A percentile compares a stretch with the other conserved stretches of the same genome.
Evolutionary conservation across 306 rosid genomes (phyloP).

Genomic region (Echinosophora koreensis): DNA sequence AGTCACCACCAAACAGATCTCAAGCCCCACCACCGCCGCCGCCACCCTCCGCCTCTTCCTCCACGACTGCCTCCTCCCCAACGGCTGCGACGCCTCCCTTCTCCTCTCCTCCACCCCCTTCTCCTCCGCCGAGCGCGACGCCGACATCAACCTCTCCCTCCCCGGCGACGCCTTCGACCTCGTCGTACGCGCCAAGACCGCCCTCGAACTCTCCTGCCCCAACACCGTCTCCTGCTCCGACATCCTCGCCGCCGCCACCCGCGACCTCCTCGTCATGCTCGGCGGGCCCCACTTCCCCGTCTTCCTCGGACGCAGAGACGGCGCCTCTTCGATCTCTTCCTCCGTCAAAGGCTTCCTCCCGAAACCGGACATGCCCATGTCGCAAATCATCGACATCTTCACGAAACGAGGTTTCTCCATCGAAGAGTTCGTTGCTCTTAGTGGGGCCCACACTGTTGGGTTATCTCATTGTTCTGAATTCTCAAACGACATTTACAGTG

Average conservation of each 20-base stretch:
- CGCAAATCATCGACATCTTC: constrained; percentile 60
- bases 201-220: constrained; percentile 69
- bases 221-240: constrained; percentile 72
- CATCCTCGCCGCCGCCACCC: constrained; percentile 60
- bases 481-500: constrained; percentile 54
- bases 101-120: constrained; percentile 67
- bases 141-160: constrained; percentile 67
- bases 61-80: constrained; percentile 71
- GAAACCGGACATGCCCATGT: constrained; percentile 63
- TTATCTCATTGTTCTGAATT: constrained; percentile 79
- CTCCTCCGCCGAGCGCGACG: constrained; percentile 66
- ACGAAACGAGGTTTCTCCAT: constrained; percentile 65
- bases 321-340: constrained; percentile 56
- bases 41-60: constrained; percentile 74
- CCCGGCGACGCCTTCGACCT: constrained; percentile 77
- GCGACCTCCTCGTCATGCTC: constrained; percentile 63
- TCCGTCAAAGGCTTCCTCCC: constrained; percentile 62
- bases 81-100: constrained; percentile 74
- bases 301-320: constrained; percentile 63
- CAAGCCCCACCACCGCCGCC: constrained; percentile 61
- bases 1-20: constrained; percentile 59
- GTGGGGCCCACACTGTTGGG: constrained; percentile 92
- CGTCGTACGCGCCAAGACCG: constrained; percentile 65
- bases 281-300: constrained; percentile 65
- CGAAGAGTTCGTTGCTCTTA: constrained; percentile 79